These are phyloP conservation scores for Hippophae tibetana DNA, from an alignment of 306 rosid genomes.

Conservation along the genomic window DNA sequence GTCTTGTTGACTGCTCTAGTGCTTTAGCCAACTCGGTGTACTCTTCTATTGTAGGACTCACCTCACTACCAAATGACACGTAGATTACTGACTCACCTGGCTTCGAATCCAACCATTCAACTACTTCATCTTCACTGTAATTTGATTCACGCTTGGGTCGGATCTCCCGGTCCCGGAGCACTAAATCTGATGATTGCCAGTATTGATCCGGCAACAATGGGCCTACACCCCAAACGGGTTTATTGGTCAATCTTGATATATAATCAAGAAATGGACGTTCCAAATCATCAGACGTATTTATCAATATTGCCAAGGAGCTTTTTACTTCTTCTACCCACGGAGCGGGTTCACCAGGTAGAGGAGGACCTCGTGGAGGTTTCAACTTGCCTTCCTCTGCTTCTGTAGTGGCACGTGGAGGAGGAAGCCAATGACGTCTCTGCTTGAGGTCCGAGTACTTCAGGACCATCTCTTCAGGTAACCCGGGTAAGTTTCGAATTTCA, in stretches of 20 bases:
- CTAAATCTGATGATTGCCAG: conserved; percentile 4
- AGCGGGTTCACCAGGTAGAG: conserved; percentile 15
- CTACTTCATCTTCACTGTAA: conserved; percentile 7
- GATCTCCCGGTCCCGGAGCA: background rate
- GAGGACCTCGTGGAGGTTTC: conserved; percentile 4
- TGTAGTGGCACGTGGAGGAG: conserved; percentile 1
- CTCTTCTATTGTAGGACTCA: conserved; percentile 8
- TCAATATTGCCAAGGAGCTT: conserved; percentile 7
- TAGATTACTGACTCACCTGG: conserved; percentile 5
- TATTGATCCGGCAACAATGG: conserved; percentile 11
- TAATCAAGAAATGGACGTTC: conserved; percentile 17
- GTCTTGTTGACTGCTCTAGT: conserved; percentile 8
- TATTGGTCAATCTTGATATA: background rate
- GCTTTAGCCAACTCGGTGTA: conserved; percentile 7
- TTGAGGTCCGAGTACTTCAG: conserved; percentile 5
- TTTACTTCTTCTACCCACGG: conserved; percentile 18
- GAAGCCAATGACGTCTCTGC: background rate
- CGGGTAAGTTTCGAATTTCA: conserved; percentile 9
- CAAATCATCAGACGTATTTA: conserved; percentile 13
- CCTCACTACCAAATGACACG: conserved; percentile 18
- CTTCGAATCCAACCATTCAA: conserved; percentile 3
- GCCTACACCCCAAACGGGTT: conserved; percentile 11
- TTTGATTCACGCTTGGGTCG: background rate
- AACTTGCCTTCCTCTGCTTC: background rate
- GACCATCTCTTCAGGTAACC: conserved; percentile 10